Evolutionary conservation across 164 flowering plant genomes (phyloP), one percentile per base, ranked within the genome.

Genomic region (Akebia trifoliata): DNA sequence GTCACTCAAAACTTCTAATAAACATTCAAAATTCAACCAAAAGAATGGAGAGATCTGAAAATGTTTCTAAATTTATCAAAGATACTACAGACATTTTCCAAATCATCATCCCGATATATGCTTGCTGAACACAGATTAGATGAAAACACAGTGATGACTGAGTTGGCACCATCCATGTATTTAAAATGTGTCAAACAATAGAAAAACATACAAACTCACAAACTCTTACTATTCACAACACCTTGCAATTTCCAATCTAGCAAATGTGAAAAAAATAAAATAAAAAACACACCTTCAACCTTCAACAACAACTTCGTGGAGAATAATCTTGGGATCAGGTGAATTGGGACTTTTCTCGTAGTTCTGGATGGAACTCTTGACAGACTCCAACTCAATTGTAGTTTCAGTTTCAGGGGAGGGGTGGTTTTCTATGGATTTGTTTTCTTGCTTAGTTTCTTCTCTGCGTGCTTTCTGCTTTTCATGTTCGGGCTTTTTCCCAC

Each of bases 161-260:
- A n/a, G n/a, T n/a, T n/a, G n/a, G n/a, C n/a, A n/a, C n/a, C n/a
- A n/a, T n/a, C n/a, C n/a, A n/a, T n/a, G 26, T 24, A 25, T 47
- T 28, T 24, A 40, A 40, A 17, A 40, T 15, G 18, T 15, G 18
- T 17, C 15, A 21, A 40, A 40, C 18, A 40, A 18, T 24, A 47
- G 7, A 29, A 29, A 17, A 47, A 26, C 32, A 47, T 29, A 25
- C 34, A 48, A 48, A 28, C 52, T 49, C 31, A 49, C 49, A 48
- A 34, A 29, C 65, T 40, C 38, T 18, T 56, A 10, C 62, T 76
- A 78, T 71, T 69, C 77, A 78, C 80, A 72, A 65, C 9, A 62
- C 35, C 54, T 51, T 48, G 38, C n/a, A 68, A 52, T 52, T 30
- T 39, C 21, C 25, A 43, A 39, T 34, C 20, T 43, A 18, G 45